Evolutionary conservation across 176 grass and related monocot genomes (phyloP).

Genomic region (Carex scoparia): DNA sequence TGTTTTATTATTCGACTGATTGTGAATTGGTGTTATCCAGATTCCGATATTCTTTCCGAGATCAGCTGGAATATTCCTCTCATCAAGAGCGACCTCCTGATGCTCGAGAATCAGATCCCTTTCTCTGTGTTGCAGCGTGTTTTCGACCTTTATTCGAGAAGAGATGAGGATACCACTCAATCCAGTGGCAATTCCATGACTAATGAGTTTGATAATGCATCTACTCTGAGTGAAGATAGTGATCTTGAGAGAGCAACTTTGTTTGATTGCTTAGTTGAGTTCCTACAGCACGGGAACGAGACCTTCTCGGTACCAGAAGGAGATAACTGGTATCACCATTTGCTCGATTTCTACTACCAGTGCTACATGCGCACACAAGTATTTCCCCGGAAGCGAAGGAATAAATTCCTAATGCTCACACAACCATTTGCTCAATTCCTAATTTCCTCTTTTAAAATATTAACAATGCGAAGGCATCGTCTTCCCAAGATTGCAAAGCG

Average conservation of each 20-base stretch:
- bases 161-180: background rate
- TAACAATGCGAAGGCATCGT: slow-evolving; percentile 13
- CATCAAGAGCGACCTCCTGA: slow-evolving; percentile 19
- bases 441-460: slow-evolving; percentile 2
- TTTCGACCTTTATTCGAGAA: background rate
- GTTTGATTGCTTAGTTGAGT: background rate
- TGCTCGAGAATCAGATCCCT: slow-evolving; percentile 26
- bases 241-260: background rate
- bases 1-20: slow-evolving; percentile 11
- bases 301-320: background rate
- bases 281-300: background rate
- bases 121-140: slow-evolving; percentile 5
- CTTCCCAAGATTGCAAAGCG: background rate
- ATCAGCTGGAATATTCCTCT: slow-evolving; percentile 23
- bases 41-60: background rate
- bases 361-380: slow-evolving; percentile 9
- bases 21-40: slow-evolving; percentile 2
- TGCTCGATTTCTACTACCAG: slow-evolving; percentile 28
- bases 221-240: slow-evolving; percentile 3
- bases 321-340: background rate
- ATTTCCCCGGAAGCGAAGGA: background rate
- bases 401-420: background rate
- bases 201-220: background rate
- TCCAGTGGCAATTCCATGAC: background rate
- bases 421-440: no score